Evolutionary conservation across 805 yeast species (phyloP).

Genomic region (Debaryomyces maramus): DNA sequence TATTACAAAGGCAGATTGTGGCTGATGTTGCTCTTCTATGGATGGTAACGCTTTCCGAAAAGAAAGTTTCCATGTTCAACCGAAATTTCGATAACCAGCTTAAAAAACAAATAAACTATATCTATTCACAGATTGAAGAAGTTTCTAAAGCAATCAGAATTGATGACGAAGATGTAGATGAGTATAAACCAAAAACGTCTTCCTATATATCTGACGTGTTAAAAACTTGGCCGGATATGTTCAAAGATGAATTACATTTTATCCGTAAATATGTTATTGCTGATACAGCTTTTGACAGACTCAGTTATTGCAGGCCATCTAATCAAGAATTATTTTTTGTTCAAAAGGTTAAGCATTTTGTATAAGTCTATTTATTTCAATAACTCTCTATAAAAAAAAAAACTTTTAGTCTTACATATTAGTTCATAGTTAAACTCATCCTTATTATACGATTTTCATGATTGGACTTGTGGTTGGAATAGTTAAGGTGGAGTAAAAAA

Average conservation of each 20-base stretch:
- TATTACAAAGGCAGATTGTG: not conserved
- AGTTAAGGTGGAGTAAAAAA: too few species aligned
- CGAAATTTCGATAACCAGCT: not conserved
- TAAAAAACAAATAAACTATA: not conserved
- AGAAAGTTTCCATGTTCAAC: not conserved
- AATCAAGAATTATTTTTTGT: conserved; percentile 8
- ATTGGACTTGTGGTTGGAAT: too few species aligned
- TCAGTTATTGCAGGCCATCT: conserved; percentile 4
- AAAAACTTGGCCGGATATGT: conserved; percentile 1
- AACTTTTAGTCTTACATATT: too few species aligned
- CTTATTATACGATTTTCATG: too few species aligned
- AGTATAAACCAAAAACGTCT: not conserved
- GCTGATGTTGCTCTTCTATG: conserved; percentile 6
- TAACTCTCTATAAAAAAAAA: too few species aligned
- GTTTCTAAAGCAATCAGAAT: conserved; percentile 4
- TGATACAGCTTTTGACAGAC: conserved; percentile 7
- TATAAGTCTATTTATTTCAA: too few species aligned
- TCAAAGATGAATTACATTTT: not conserved
- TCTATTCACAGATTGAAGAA: conserved; percentile 2
- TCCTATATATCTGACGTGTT: not conserved
- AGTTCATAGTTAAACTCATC: too few species aligned
- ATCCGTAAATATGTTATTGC: conserved; percentile 3
- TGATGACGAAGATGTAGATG: conserved; percentile 4
- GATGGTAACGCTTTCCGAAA: conserved; percentile 5
- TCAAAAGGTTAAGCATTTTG: conserved; percentile 1